Percentiles rank a stretch among this genome's conserved stretches.
These are phyloP conservation scores for Aspergillus ruber DNA, from an alignment of 2,329 filamentous ascomycete genomes.

Conservation along the genomic window DNA sequence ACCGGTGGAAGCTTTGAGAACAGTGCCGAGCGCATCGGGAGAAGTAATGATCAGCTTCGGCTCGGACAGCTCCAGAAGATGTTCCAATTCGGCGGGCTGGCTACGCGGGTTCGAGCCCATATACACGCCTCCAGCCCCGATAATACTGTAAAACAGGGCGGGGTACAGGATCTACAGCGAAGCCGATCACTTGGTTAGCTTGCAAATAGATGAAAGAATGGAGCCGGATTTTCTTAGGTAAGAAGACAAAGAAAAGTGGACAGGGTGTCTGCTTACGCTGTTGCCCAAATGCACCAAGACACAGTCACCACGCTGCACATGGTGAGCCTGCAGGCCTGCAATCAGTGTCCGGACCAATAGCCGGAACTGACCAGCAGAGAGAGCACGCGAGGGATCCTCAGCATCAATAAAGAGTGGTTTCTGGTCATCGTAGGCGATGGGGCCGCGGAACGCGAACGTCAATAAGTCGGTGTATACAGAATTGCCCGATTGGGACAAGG, in stretches of 20 bases:
- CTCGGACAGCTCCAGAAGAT: slow-evolving; percentile 40
- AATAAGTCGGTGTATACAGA: slow-evolving; percentile 34
- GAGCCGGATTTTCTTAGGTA: slow-evolving; percentile 5
- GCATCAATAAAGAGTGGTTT: slow-evolving; percentile 40
- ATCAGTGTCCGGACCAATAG: slow-evolving; percentile 33
- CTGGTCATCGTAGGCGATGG: slow-evolving; percentile 28
- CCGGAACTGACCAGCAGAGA: slow-evolving; percentile 31
- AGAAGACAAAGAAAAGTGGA: not conserved
- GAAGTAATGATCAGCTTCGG: slow-evolving; percentile 44
- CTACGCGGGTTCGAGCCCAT: slow-evolving; percentile 48
- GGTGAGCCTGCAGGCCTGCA: slow-evolving; percentile 34
- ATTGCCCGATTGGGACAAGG: slow-evolving; percentile 10
- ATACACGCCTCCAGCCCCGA: slow-evolving; percentile 45
- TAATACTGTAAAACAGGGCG: slow-evolving; percentile 32
- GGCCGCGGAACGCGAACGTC: slow-evolving; percentile 35
- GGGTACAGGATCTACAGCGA: slow-evolving; percentile 31
- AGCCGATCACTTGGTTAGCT: not conserved
- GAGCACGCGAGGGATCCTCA: slow-evolving; percentile 29
- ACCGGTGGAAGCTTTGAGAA: slow-evolving; percentile 26
- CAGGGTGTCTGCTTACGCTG: slow-evolving; percentile 24
- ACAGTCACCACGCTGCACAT: slow-evolving; percentile 36
- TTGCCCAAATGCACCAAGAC: slow-evolving; percentile 40
- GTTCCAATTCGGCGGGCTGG: slow-evolving; percentile 42
- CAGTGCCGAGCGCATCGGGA: slow-evolving; percentile 30
- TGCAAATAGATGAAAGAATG: no score